Evolutionary conservation across 1,139 yeast species (phyloP).

Genomic region (Kodamaea fungicola): DNA sequence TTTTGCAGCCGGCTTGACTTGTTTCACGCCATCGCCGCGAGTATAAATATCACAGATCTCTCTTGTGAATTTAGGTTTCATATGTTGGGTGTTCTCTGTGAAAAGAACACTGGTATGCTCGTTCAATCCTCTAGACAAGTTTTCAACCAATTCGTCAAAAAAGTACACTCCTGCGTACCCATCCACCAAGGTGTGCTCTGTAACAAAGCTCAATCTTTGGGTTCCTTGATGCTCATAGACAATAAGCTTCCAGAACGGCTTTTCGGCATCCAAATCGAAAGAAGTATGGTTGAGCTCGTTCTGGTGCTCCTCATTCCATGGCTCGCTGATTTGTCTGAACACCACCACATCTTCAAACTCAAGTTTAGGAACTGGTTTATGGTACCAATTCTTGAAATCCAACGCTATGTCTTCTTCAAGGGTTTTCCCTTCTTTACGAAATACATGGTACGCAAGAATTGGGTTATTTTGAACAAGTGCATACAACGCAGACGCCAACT

Average conservation of each 20-base stretch:
- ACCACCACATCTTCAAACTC: slow-evolving; percentile 20
- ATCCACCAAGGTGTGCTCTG: slow-evolving; percentile 36
- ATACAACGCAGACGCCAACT: slow-evolving; percentile 26
- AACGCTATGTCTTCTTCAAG: slow-evolving; percentile 9
- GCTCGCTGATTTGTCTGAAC: slow-evolving; percentile 13
- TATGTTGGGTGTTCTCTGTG: no score
- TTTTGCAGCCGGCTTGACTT: no score
- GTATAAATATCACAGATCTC: no score
- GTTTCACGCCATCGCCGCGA: no score
- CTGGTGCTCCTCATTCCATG: background rate
- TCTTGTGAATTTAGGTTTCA: no score
- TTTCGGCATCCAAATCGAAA: slow-evolving; percentile 14
- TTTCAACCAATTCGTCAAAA: slow-evolving; percentile 26
- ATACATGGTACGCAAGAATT: slow-evolving; percentile 19
- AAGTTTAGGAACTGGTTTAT: slow-evolving; percentile 18
- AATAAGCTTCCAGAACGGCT: slow-evolving; percentile 31
- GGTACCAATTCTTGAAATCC: slow-evolving; percentile 13
- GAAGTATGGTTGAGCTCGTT: slow-evolving; percentile 13
- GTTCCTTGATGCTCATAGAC: slow-evolving; percentile 14
- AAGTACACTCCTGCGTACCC: slow-evolving; percentile 33
- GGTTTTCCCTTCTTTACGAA: slow-evolving; percentile 10
- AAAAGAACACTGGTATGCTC: no score
- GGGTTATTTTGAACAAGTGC: slow-evolving; percentile 21
- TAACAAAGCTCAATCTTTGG: slow-evolving; percentile 23
- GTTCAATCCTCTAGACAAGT: slow-evolving; percentile 6